A percentile compares a stretch with the other conserved stretches of the same genome.
Conservation (phyloP, 1,284 basidiomycete species). For the Trichosporon inkin region DNA sequence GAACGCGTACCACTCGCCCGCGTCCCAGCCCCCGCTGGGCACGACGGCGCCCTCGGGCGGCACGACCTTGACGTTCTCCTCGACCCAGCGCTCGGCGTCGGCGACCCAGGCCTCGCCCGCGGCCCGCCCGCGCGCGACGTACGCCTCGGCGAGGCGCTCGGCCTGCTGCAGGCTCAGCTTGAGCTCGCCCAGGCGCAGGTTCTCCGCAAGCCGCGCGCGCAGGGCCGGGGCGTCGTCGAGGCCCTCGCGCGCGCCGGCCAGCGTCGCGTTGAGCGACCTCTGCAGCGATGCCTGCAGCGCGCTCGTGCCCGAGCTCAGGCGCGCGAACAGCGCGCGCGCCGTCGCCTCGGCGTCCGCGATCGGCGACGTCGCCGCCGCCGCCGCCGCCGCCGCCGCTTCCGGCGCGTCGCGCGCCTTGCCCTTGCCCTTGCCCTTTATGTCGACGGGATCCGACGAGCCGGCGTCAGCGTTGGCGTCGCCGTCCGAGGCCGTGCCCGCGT, state of each 20-base stretch:
- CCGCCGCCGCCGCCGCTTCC: neutral
- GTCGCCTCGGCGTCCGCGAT: constrained; percentile 23
- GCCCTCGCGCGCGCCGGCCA: constrained; percentile 59
- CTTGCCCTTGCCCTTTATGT: constrained; percentile 38
- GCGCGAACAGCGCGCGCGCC: constrained; percentile 32
- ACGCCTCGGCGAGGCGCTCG: constrained; percentile 67
- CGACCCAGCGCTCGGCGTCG: constrained; percentile 62
- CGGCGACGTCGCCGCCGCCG: neutral
- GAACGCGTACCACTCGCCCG: constrained; percentile 72
- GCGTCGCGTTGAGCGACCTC: constrained; percentile 55
- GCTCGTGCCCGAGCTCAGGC: constrained; percentile 34
- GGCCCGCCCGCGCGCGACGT: constrained; percentile 64
- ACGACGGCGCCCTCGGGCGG: constrained; percentile 63
- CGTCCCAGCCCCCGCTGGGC: constrained; percentile 65
- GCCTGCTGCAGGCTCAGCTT: constrained; percentile 60
- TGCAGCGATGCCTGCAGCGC: constrained; percentile 53
- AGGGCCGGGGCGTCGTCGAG: constrained; percentile 51
- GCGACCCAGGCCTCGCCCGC: constrained; percentile 61
- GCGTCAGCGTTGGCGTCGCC: constrained; percentile 16
- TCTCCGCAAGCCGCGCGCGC: constrained; percentile 61
- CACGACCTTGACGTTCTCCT: constrained; percentile 75
- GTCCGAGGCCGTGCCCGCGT: constrained; percentile 19
- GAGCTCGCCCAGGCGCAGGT: constrained; percentile 57
- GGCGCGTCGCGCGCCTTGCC: constrained; percentile 28
- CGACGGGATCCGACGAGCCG: constrained; percentile 18